These are phyloP conservation scores for Dryas octopetala DNA, from an alignment of 306 rosid species.

Conservation along the genomic window DNA sequence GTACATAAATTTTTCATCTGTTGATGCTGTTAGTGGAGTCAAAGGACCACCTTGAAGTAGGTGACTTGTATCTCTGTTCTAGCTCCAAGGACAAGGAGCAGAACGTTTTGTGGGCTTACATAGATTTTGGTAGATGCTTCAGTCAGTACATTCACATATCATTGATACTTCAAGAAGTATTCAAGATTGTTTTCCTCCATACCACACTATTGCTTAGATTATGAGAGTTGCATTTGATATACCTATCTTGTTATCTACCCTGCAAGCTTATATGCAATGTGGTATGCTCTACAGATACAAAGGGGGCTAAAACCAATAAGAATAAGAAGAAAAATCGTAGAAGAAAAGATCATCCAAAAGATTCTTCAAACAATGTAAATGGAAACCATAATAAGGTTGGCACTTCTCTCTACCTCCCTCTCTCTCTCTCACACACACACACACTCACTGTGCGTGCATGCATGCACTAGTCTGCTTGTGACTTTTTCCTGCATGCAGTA, in stretches of 20 bases:
- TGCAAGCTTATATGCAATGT: background rate
- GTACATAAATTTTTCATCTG: background rate
- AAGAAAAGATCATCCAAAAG: conserved; percentile 63
- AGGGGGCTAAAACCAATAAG: conserved; percentile 54
- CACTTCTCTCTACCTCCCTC: background rate
- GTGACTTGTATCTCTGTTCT: background rate
- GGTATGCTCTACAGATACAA: conserved; percentile 54
- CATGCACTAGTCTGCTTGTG: background rate
- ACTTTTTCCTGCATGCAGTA: background rate
- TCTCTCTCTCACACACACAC: background rate
- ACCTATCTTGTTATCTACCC: conserved; percentile 4
- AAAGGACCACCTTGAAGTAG: background rate
- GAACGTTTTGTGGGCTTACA: background rate
- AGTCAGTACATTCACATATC: background rate
- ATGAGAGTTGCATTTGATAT: background rate
- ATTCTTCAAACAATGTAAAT: conserved; percentile 43
- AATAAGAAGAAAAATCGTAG: conserved; percentile 84
- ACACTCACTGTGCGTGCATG: background rate
- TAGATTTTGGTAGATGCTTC: conserved; percentile 8
- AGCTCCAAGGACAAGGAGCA: background rate
- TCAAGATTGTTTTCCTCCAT: background rate
- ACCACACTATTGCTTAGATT: background rate
- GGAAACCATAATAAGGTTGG: conserved; percentile 56
- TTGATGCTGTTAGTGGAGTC: conserved; percentile 10
- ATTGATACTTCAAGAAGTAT: background rate